phyloP scores from a whole-genome alignment of 2,329 filamentous ascomycete genomes.

The Grosmannia serpens region DNA sequence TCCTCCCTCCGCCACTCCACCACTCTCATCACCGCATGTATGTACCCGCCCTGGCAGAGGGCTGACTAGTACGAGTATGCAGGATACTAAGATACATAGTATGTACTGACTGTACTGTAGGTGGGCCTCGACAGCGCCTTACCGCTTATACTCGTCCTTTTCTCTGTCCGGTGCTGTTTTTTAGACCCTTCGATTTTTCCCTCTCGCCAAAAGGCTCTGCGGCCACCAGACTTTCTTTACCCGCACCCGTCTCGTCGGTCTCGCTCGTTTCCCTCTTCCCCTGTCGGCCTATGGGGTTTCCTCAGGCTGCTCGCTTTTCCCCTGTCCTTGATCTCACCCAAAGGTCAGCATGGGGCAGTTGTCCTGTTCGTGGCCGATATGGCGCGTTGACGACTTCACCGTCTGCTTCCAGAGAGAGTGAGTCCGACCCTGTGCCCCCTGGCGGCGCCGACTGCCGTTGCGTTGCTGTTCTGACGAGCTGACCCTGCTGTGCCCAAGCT shows the following conservation, averaged over 20 bases:
- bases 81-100: no score
- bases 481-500: slow-evolving; percentile 36
- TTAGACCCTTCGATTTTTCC: background rate
- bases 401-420: slow-evolving; percentile 57
- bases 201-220: background rate
- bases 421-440: slow-evolving; percentile 22
- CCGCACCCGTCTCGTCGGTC: background rate
- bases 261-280: background rate
- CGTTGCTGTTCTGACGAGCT: background rate
- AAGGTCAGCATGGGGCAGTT: slow-evolving; percentile 34
- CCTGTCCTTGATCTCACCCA: background rate
- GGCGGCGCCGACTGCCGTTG: background rate
- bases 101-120: no score
- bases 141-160: background rate
- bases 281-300: background rate
- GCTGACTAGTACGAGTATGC: background rate
- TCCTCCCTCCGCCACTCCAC: background rate
- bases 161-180: background rate
- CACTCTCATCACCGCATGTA: background rate
- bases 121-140: no score
- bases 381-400: slow-evolving; percentile 53
- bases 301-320: background rate
- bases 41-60: background rate
- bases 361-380: slow-evolving; percentile 46
- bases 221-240: background rate